phyloP scores from a whole-genome alignment of 352 stramenopile genomes.

The Globisporangium lucens region DNA sequence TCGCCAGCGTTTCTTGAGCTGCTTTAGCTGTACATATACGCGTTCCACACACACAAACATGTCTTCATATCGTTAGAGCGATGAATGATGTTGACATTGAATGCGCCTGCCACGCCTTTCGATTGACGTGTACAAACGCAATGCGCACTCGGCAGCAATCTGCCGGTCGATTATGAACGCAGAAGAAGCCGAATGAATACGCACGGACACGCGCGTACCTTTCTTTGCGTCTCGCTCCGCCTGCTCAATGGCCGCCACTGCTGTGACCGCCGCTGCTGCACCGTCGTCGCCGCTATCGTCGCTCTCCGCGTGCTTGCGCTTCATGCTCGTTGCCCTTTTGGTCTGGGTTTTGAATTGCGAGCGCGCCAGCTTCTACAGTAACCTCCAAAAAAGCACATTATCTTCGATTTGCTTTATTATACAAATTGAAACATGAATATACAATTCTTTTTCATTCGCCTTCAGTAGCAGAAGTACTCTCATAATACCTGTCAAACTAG shows the following conservation, averaged over 20 bases:
- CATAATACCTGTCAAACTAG: no score
- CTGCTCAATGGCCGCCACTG: conserved; percentile 2
- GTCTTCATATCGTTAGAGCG: neutral
- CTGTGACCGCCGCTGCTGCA: conserved; percentile 1
- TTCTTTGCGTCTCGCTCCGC: conserved; percentile 1
- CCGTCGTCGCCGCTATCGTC: neutral
- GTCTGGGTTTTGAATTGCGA: neutral
- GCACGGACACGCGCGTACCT: neutral
- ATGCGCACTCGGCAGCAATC: neutral
- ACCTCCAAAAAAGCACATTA: no score
- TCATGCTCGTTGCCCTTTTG: conserved; percentile 2
- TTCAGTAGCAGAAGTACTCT: no score
- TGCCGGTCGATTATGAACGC: neutral
- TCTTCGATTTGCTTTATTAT: no score
- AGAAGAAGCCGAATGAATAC: neutral
- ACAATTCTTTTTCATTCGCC: no score
- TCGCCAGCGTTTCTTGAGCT: neutral
- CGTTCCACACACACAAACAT: neutral
- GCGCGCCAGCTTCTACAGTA: no score
- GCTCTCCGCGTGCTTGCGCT: conserved; percentile 30
- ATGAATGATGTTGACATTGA: neutral
- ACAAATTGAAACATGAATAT: no score
- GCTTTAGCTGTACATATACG: neutral
- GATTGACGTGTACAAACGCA: neutral
- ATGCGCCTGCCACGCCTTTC: neutral